Evolutionary conservation across 208 protist genomes (phyloP).

Genomic region (Acanthamoeba culbertsoni): DNA sequence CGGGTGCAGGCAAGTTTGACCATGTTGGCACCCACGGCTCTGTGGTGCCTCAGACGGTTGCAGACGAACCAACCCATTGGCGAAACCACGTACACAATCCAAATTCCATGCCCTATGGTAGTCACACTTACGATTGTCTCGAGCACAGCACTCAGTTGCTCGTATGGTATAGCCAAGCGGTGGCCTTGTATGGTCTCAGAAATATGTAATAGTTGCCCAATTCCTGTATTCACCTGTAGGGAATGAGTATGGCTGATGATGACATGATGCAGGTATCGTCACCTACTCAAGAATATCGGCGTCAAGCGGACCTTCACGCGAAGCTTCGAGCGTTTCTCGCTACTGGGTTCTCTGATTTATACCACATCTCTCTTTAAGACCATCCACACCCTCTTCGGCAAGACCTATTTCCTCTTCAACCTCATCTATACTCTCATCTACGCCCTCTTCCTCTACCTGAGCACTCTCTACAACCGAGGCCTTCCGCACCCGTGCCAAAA

Average conservation of each 20-base stretch:
- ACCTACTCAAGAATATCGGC: not conserved
- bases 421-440: not conserved
- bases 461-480: not conserved
- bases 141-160: not conserved
- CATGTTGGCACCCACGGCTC: not conserved
- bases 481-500: not conserved
- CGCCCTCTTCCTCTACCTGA: not conserved
- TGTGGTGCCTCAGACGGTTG: not conserved
- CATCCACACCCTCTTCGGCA: not conserved
- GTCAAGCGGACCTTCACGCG: not conserved
- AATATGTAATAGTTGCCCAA: too few species aligned
- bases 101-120: not conserved
- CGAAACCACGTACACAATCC: not conserved
- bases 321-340: not conserved
- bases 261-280: not conserved
- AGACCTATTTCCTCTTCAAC: slow-evolving; percentile 16
- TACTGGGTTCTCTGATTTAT: not conserved
- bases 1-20: not conserved
- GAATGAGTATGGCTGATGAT: not conserved
- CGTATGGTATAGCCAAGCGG: slow-evolving; percentile 12
- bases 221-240: not conserved
- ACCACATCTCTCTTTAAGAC: slow-evolving; percentile 1
- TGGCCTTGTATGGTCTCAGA: not conserved
- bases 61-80: not conserved
- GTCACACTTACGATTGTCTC: not conserved